Evolutionary conservation across 768 basidiomycete genomes (phyloP), one percentile per base, ranked within the genome.

Genomic region (Trametes cinnabarina): DNA sequence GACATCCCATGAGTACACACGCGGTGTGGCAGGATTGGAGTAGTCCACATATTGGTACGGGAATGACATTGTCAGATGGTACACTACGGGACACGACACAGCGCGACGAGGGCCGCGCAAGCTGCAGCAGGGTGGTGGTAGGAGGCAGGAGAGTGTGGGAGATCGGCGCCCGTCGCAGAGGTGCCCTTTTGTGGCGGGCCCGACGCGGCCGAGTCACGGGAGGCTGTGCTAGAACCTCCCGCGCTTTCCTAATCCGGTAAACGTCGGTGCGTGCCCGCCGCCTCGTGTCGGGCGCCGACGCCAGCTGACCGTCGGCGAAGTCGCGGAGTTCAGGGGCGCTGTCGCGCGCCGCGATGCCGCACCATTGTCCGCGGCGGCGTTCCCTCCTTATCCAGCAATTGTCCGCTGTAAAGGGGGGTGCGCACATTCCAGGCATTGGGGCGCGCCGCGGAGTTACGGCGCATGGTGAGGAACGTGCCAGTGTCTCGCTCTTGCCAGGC

Each of bases 1-100:
- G 28, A 57, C 55, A 17, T 61, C 65, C 65, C 65, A 66, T 25
- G 56, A 37, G 51, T 57, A 63, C 23, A 59, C 53, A 52, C 55
- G 55, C 37, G 65, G 65, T 8, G 62, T 63, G 23, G 60, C 41
- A 12, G 65, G 60, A 43, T 61, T 62, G 17, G 65, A 63, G 48
- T 63, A 61, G 65, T 66, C 62, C 58, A 60, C 55, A 51, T 58
- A 65, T 26, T 61, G 64, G 51, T 52, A 66, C 28, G 56, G 52
- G 58, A 61, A 60, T 63, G 63, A 60, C 65, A 66, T 66, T 55
- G 61, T 54, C 54, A 53, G 40, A 40, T 28, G 34, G 51, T 51
- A 57, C 52, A 41, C 49, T 51, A 47, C 56, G 44, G 49, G 50
- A 43, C 41, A 39, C 49, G 55, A 46, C 51, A 19, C 32, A 26